phyloP scores from a whole-genome alignment of 1,284 basidiomycete species.

The Rhizoctonia solani region DNA sequence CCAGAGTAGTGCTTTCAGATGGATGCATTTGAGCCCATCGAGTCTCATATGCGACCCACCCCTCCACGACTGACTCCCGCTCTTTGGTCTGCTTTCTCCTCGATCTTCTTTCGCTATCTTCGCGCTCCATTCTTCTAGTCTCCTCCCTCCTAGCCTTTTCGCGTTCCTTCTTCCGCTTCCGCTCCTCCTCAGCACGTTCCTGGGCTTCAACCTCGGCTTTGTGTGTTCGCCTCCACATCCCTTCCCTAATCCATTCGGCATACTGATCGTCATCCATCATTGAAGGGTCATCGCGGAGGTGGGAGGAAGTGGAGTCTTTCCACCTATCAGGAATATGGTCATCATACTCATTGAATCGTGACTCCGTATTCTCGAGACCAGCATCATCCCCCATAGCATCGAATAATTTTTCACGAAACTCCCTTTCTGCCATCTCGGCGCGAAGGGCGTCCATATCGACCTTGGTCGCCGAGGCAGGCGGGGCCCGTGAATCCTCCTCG shows the following conservation, averaged over 20 bases:
- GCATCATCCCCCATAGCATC: slow-evolving; percentile 65
- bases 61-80: slow-evolving; percentile 49
- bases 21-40: slow-evolving; percentile 47
- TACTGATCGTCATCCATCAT: slow-evolving; percentile 83
- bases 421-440: slow-evolving; percentile 61
- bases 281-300: slow-evolving; percentile 2
- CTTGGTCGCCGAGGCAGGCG: slow-evolving; percentile 43
- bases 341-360: slow-evolving; percentile 62
- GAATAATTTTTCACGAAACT: slow-evolving; percentile 70
- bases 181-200: slow-evolving; percentile 55
- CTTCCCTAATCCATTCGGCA: slow-evolving; percentile 73
- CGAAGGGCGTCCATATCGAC: slow-evolving; percentile 56
- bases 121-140: slow-evolving; percentile 55
- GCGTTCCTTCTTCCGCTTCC: slow-evolving; percentile 49
- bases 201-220: slow-evolving; percentile 63
- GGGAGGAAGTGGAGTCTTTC: slow-evolving; percentile 39
- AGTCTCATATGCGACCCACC: slow-evolving; percentile 59
- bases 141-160: slow-evolving; percentile 61
- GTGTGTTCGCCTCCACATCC: slow-evolving; percentile 72
- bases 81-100: slow-evolving; percentile 54
- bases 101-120: slow-evolving; percentile 56
- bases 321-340: slow-evolving; percentile 66
- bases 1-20: slow-evolving; percentile 41
- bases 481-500: slow-evolving; percentile 8
- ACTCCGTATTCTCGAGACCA: slow-evolving; percentile 62